Evolutionary conservation across 1,284 basidiomycete species (phyloP).

Genomic region (Cryptococcus sp.): DNA sequence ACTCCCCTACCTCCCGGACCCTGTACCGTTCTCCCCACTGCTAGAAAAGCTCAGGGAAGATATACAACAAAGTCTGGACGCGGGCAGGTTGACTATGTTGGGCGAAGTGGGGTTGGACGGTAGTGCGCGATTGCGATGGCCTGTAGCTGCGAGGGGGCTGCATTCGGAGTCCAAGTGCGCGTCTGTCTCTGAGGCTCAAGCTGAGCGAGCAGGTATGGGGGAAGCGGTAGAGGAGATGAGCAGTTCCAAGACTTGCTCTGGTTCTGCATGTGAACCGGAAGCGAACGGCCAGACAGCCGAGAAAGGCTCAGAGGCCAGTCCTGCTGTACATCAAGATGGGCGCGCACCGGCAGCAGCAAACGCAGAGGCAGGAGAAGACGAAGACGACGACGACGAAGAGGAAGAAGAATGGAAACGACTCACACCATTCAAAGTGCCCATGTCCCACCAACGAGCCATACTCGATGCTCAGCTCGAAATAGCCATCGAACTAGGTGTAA

Average conservation of each 20-base stretch:
- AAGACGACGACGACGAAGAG: slow-evolving; percentile 14
- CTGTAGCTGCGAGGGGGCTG: slow-evolving; percentile 18
- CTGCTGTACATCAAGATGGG: not conserved
- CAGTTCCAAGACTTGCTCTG: no score
- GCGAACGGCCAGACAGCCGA: not conserved
- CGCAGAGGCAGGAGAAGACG: not conserved
- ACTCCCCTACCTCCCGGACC: slow-evolving; percentile 46
- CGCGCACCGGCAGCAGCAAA: not conserved
- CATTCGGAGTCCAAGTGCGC: slow-evolving; percentile 16
- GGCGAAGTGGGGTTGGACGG: slow-evolving; percentile 57
- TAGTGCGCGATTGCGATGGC: slow-evolving; percentile 49
- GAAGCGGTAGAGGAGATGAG: no score
- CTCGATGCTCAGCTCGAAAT: slow-evolving; percentile 52
- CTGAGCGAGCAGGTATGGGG: not conserved
- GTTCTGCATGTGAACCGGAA: not conserved
- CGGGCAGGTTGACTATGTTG: slow-evolving; percentile 46
- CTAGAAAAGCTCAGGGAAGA: slow-evolving; percentile 26
- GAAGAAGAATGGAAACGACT: slow-evolving; percentile 35
- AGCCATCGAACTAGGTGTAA: slow-evolving; percentile 51
- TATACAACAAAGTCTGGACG: slow-evolving; percentile 21
- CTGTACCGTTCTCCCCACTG: slow-evolving; percentile 32
- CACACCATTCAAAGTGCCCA: slow-evolving; percentile 51
- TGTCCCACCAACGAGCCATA: slow-evolving; percentile 52
- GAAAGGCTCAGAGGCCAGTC: not conserved
- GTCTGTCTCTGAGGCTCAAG: not conserved